Conservation (phyloP, 2,329 filamentous ascomycete genomes). For the Alternaria rosae region DNA sequence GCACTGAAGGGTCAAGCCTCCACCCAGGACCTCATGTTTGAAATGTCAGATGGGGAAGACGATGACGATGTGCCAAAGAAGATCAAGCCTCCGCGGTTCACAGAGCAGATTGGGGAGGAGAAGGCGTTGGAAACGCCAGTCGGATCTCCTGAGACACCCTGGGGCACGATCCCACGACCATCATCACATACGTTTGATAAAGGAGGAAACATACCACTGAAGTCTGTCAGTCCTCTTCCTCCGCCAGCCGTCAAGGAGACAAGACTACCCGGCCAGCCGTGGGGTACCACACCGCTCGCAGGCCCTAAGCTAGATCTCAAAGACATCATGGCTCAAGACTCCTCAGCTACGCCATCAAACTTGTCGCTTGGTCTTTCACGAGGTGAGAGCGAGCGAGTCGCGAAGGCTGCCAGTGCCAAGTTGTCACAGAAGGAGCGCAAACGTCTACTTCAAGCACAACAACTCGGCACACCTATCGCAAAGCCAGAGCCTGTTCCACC, state of each 20-base stretch:
- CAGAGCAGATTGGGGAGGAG: slow-evolving; percentile 11
- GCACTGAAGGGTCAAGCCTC: slow-evolving; percentile 73
- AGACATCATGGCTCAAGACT: slow-evolving; percentile 75
- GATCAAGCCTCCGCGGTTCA: slow-evolving; percentile 37
- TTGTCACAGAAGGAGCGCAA: slow-evolving; percentile 94
- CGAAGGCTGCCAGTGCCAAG: slow-evolving; percentile 60
- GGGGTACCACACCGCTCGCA: slow-evolving; percentile 62
- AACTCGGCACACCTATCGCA: slow-evolving; percentile 38
- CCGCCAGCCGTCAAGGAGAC: slow-evolving; percentile 28
- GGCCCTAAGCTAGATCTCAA: slow-evolving; percentile 74
- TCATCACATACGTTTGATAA: slow-evolving; percentile 22
- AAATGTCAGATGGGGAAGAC: slow-evolving; percentile 82
- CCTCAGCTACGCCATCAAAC: slow-evolving; percentile 59
- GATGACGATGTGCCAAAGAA: slow-evolving; percentile 13
- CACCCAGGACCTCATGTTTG: slow-evolving; percentile 82
- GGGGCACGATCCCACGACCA: slow-evolving; percentile 28
- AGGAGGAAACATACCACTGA: slow-evolving; percentile 19
- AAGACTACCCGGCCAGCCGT: slow-evolving; percentile 54
- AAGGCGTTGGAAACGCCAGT: slow-evolving; percentile 16
- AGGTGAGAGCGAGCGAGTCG: slow-evolving; percentile 50
- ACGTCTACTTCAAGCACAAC: slow-evolving; percentile 54
- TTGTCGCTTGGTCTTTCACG: slow-evolving; percentile 61
- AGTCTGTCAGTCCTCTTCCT: slow-evolving; percentile 34
- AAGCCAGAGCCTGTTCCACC: slow-evolving; percentile 41
- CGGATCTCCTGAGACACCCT: slow-evolving; percentile 35